Conservation (phyloP, 345 rosid genomes). For the Tarenaya hassleriana region DNA sequence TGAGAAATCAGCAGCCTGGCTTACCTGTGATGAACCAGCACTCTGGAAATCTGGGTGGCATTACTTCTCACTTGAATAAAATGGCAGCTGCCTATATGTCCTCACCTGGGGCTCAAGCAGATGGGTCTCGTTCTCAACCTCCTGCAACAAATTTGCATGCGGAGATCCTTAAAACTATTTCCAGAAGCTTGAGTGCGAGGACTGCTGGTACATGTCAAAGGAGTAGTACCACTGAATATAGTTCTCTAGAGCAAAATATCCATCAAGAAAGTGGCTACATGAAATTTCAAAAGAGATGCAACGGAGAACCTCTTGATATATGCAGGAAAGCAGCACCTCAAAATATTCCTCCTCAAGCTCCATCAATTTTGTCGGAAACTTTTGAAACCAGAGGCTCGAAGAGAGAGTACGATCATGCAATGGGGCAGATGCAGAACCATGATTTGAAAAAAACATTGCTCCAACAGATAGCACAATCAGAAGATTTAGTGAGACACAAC, state of each 20-base stretch:
- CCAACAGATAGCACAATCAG: slow-evolving; percentile 23
- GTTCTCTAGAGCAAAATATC: slow-evolving; percentile 21
- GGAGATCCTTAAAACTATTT: slow-evolving; percentile 9
- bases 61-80: slow-evolving; percentile 25
- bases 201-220: slow-evolving; percentile 24
- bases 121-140: slow-evolving; percentile 21
- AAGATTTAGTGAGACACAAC: slow-evolving; percentile 26
- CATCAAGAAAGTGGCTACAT: slow-evolving; percentile 23
- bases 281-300: slow-evolving; percentile 24
- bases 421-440: slow-evolving; percentile 29
- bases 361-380: slow-evolving; percentile 20
- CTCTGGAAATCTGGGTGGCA: slow-evolving; percentile 22
- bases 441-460: slow-evolving; percentile 18
- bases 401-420: slow-evolving; percentile 34
- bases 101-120: slow-evolving; percentile 17
- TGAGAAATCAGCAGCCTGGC: not conserved
- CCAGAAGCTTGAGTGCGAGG: slow-evolving; percentile 16
- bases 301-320: slow-evolving; percentile 22
- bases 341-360: slow-evolving; percentile 24
- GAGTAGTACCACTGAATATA: slow-evolving; percentile 18
- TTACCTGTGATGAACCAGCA: slow-evolving; percentile 22
- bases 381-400: slow-evolving; percentile 38
- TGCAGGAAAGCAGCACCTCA: slow-evolving; percentile 26
- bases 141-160: slow-evolving; percentile 23
- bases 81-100: slow-evolving; percentile 23